phyloP scores from a whole-genome alignment of 176 grass and related monocot species.

The Urochloa ruziziensis region DNA sequence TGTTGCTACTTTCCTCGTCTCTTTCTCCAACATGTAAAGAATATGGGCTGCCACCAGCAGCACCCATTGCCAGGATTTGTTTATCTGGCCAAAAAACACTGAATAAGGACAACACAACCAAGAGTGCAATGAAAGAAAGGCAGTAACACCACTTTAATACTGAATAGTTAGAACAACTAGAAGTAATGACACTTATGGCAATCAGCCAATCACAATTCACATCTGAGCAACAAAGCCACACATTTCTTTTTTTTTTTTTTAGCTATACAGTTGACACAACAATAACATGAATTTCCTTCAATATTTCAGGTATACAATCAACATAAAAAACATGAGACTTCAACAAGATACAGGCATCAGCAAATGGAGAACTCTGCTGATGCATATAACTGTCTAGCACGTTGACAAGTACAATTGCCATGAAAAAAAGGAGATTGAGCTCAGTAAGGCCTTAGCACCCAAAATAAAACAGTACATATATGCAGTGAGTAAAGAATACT shows the following conservation, averaged over 20 bases:
- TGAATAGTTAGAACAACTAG: neutral
- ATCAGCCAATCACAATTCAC: neutral
- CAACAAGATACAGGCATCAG: neutral
- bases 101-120: constrained; percentile 10
- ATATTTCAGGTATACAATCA: neutral
- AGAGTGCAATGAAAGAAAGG: neutral
- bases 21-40: constrained; percentile 14
- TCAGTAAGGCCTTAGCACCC: neutral
- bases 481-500: neutral
- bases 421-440: neutral
- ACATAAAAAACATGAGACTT: neutral
- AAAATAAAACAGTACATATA: neutral
- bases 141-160: neutral
- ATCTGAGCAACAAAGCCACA: neutral
- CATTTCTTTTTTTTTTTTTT: neutral
- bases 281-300: neutral
- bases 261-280: neutral
- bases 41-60: constrained; percentile 3
- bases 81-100: constrained; percentile 7
- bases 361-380: neutral
- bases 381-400: neutral
- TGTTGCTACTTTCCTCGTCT: neutral
- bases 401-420: neutral
- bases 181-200: neutral
- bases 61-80: constrained; percentile 25